Conservation (phyloP, 176 grass and related monocot species). For the Zoysia pacifica region DNA sequence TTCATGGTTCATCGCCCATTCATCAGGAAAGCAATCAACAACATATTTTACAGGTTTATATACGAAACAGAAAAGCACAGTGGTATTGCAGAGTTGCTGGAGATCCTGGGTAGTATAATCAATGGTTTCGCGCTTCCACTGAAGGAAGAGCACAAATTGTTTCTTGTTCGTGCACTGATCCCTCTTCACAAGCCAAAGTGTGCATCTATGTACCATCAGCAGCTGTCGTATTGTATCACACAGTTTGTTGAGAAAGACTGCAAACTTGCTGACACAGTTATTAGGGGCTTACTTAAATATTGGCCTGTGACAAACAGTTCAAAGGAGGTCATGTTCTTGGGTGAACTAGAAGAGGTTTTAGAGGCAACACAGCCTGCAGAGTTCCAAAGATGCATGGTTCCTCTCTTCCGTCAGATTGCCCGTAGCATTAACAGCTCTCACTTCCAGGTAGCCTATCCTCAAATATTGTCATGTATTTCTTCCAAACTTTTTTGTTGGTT, state of each 20-base stretch:
- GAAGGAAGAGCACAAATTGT: slow-evolving; percentile 97
- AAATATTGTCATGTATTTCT: slow-evolving; percentile 36
- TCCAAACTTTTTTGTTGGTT: slow-evolving; percentile 31
- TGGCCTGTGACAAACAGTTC: slow-evolving; percentile 98
- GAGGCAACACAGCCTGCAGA: slow-evolving; percentile 89
- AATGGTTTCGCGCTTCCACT: slow-evolving; percentile 95
- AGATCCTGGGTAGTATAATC: slow-evolving; percentile 93
- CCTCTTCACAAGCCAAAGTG: slow-evolving; percentile 98
- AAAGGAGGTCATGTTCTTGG: slow-evolving; percentile 99
- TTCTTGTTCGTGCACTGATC: slow-evolving; percentile 86
- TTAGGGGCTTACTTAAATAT: slow-evolving; percentile 94
- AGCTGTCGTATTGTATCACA: slow-evolving; percentile 88
- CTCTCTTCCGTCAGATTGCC: slow-evolving; percentile 72
- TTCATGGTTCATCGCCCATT: slow-evolving; percentile 99
- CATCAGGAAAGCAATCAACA: slow-evolving; percentile 95
- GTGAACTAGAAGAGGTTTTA: slow-evolving; percentile 94
- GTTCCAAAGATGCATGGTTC: slow-evolving; percentile 90
- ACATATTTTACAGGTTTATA: slow-evolving; percentile 97
- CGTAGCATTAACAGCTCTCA: slow-evolving; percentile 85
- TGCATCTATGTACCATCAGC: slow-evolving; percentile 84
- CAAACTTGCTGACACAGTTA: slow-evolving; percentile 91
- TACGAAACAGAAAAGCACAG: slow-evolving; percentile 95
- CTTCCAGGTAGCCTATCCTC: slow-evolving; percentile 68
- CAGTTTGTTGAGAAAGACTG: slow-evolving; percentile 98
- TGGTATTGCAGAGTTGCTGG: slow-evolving; percentile 88